Conservation (phyloP, 2,329 filamentous ascomycete species). For the Paraphoma chrysanthemicola region DNA sequence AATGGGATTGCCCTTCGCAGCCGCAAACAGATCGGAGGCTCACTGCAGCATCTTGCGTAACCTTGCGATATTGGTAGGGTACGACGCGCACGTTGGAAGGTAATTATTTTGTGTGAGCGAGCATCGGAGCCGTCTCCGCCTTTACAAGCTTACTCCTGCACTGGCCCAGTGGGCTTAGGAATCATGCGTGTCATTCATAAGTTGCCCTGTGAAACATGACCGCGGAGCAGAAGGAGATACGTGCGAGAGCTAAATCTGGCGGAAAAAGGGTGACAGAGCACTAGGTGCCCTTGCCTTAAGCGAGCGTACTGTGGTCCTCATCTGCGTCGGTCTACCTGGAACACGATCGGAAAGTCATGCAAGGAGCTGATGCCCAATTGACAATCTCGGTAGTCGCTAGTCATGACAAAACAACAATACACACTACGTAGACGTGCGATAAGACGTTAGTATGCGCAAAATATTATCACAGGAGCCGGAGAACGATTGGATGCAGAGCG, state of each 20-base stretch:
- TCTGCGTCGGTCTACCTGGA: conserved; percentile 1
- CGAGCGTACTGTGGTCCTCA: conserved; percentile 1
- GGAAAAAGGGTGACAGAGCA: conserved; percentile 1
- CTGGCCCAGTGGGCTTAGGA: neutral
- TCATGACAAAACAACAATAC: neutral
- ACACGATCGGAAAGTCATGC: conserved; percentile 2
- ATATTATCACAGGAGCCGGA: conserved; percentile 8
- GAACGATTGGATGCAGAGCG: conserved; percentile 24
- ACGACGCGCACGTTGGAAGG: neutral
- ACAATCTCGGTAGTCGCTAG: neutral
- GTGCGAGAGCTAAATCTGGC: conserved; percentile 17
- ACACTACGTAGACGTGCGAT: neutral
- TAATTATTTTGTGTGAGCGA: conserved; percentile 1
- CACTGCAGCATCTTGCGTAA: conserved; percentile 15
- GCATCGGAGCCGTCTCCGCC: conserved; percentile 3
- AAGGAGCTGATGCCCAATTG: conserved; percentile 1
- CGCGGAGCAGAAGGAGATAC: conserved; percentile 13
- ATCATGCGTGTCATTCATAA: conserved; percentile 39
- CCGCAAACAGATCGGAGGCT: conserved; percentile 15
- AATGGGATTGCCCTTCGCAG: conserved; percentile 8
- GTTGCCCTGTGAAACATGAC: conserved; percentile 9
- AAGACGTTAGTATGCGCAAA: conserved; percentile 5
- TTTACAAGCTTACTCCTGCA: neutral
- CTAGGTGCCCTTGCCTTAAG: conserved; percentile 2
- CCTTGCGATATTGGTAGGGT: conserved; percentile 1